phyloP scores from a whole-genome alignment of 1,284 basidiomycete genomes.

The Neonothopanus nambi region DNA sequence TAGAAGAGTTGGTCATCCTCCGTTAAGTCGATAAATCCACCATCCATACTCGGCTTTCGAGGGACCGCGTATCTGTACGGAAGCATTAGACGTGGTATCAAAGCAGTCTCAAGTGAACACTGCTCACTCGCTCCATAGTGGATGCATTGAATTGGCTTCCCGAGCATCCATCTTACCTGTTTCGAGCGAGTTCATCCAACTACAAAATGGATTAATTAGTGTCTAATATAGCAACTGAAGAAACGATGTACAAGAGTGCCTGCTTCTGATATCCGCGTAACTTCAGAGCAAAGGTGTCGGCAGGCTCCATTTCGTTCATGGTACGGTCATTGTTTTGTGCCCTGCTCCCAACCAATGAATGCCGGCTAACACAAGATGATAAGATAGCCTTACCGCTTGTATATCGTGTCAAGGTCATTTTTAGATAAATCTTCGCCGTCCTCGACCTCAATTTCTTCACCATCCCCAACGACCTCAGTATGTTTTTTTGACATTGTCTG shows the following conservation, averaged over 20 bases:
- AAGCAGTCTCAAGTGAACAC: slow-evolving; percentile 6
- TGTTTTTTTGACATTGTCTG: slow-evolving; percentile 34
- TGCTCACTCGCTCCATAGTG: slow-evolving; percentile 90
- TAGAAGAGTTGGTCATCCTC: slow-evolving; percentile 76
- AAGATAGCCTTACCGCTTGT: slow-evolving; percentile 58
- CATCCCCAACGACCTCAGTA: slow-evolving; percentile 64
- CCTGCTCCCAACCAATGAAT: slow-evolving; percentile 40
- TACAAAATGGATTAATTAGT: slow-evolving; percentile 28
- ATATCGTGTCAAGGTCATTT: slow-evolving; percentile 79
- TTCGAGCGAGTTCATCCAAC: slow-evolving; percentile 95
- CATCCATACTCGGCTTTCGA: slow-evolving; percentile 47
- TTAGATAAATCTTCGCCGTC: slow-evolving; percentile 79
- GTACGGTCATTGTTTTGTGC: slow-evolving; percentile 81
- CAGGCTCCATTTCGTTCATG: slow-evolving; percentile 83
- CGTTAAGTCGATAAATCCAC: slow-evolving; percentile 70
- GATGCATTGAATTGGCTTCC: slow-evolving; percentile 81
- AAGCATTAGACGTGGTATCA: slow-evolving; percentile 10
- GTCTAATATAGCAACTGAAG: background rate
- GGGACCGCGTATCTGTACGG: slow-evolving; percentile 66
- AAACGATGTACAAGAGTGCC: slow-evolving; percentile 65
- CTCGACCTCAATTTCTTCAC: slow-evolving; percentile 71
- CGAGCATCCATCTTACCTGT: slow-evolving; percentile 69
- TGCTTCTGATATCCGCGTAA: slow-evolving; percentile 94
- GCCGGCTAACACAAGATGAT: background rate
- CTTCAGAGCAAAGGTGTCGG: slow-evolving; percentile 76